These are phyloP conservation scores for Tanacetum coccineum DNA, from an alignment of 129 eudicot species.

Conservation along the genomic window DNA sequence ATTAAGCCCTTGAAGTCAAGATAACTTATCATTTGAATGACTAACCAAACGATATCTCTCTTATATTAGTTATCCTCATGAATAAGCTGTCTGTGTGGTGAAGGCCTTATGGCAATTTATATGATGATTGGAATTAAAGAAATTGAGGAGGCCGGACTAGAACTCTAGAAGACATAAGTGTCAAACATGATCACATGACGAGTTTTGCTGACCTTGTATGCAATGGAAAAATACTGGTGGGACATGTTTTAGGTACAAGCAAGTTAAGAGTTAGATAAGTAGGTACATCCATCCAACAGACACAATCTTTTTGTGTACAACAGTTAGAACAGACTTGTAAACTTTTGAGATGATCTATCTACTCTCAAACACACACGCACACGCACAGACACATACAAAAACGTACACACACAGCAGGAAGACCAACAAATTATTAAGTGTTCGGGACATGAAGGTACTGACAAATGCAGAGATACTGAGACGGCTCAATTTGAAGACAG, in stretches of 20 bases:
- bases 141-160: neutral
- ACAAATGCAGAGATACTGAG: slow-evolving; percentile 13
- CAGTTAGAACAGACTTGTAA: slow-evolving; percentile 10
- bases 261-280: slow-evolving; percentile 28
- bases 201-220: slow-evolving; percentile 6
- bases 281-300: slow-evolving; percentile 28
- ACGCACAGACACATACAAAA: neutral
- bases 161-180: slow-evolving; percentile 17
- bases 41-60: too few relatives aligned
- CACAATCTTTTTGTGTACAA: slow-evolving; percentile 18
- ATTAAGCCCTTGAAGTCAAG: too few relatives aligned
- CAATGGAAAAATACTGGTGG: slow-evolving; percentile 17
- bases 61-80: too few relatives aligned
- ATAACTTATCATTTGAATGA: too few relatives aligned
- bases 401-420: neutral
- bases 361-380: neutral
- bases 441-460: neutral
- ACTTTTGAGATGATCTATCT: slow-evolving; percentile 13
- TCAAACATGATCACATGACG: slow-evolving; percentile 11
- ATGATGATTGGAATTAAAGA: slow-evolving; percentile 8
- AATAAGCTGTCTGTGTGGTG: too few relatives aligned
- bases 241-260: slow-evolving; percentile 23
- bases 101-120: neutral
- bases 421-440: neutral
- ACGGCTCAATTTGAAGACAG: slow-evolving; percentile 13